These are phyloP conservation scores for Alloteropsis semialata DNA, from an alignment of 176 grass and related monocot genomes.

Conservation along the genomic window DNA sequence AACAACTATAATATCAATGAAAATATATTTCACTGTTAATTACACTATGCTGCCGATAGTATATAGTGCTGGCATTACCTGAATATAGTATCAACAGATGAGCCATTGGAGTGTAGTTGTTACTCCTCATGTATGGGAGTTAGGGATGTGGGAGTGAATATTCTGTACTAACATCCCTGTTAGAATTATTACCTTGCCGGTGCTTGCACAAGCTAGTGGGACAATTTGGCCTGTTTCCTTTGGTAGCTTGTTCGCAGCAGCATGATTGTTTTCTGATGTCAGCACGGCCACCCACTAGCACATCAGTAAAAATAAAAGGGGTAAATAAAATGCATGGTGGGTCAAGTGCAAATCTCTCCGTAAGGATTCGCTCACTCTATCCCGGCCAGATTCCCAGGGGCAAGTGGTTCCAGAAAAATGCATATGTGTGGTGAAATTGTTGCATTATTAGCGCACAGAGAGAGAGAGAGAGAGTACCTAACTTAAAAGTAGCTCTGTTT, in stretches of 20 bases:
- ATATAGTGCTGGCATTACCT: background rate
- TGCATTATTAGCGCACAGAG: too few relatives aligned
- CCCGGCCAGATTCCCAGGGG: background rate
- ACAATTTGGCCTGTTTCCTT: background rate
- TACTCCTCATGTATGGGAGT: background rate
- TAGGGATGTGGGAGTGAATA: background rate
- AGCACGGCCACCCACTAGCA: background rate
- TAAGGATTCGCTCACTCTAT: background rate
- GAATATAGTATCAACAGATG: background rate
- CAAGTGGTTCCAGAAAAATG: background rate
- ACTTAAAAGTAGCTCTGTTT: background rate
- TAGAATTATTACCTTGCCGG: background rate
- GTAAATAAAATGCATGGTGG: background rate
- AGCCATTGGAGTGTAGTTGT: background rate
- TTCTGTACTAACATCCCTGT: background rate
- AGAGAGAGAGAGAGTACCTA: background rate
- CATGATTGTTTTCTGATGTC: slow-evolving; percentile 3
- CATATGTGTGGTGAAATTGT: background rate
- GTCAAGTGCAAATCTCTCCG: background rate
- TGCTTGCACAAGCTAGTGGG: slow-evolving; percentile 1
- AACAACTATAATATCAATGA: too few relatives aligned
- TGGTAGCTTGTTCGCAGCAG: background rate
- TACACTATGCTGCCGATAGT: background rate
- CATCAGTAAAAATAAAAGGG: background rate
- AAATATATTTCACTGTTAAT: background rate